Percentiles rank a stretch among this genome's conserved stretches.
Evolutionary conservation across 2,329 filamentous ascomycete species (phyloP).

Genomic region (Fonsecaea erecta): DNA sequence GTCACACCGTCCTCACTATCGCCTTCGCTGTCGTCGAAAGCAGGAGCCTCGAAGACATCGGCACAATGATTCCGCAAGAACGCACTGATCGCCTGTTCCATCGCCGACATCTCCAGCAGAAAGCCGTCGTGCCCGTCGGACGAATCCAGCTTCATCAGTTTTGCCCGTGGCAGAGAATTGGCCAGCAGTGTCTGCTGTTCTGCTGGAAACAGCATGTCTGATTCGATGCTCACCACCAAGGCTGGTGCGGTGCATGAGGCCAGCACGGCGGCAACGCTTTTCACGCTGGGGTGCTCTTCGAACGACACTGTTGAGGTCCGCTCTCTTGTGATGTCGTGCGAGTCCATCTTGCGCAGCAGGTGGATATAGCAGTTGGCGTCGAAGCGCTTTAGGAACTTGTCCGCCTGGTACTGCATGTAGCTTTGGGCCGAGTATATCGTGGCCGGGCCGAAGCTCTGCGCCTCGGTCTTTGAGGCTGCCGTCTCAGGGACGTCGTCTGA

Average conservation of each 20-base stretch:
- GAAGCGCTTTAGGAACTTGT: constrained; percentile 95
- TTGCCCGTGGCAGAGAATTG: constrained; percentile 74
- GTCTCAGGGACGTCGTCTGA: not conserved
- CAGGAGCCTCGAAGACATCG: not conserved
- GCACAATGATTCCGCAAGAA: constrained; percentile 4
- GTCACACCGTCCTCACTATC: constrained; percentile 3
- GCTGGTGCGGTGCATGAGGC: constrained; percentile 71
- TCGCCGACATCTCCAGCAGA: constrained; percentile 73
- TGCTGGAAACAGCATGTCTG: constrained; percentile 93
- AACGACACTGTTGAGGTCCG: constrained; percentile 60
- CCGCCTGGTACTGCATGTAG: constrained; percentile 92
- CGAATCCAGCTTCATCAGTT: constrained; percentile 84
- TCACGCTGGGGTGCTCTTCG: constrained; percentile 37
- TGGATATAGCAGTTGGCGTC: constrained; percentile 99
- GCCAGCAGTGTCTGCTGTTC: constrained; percentile 94
- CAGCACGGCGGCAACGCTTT: constrained; percentile 74
- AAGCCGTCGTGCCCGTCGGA: constrained; percentile 97
- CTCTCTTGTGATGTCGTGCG: constrained; percentile 86
- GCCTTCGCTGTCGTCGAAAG: not conserved
- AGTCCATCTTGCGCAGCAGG: constrained; percentile 95
- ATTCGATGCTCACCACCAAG: constrained; percentile 89
- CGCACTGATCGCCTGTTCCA: constrained; percentile 1
- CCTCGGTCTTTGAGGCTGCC: constrained; percentile 16
- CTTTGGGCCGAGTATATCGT: constrained; percentile 87
- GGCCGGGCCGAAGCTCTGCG: constrained; percentile 4